A percentile compares a stretch with the other conserved stretches of the same genome.
phyloP scores from a whole-genome alignment of 139 green algal species.

The Diplosphaera chodatii region DNA sequence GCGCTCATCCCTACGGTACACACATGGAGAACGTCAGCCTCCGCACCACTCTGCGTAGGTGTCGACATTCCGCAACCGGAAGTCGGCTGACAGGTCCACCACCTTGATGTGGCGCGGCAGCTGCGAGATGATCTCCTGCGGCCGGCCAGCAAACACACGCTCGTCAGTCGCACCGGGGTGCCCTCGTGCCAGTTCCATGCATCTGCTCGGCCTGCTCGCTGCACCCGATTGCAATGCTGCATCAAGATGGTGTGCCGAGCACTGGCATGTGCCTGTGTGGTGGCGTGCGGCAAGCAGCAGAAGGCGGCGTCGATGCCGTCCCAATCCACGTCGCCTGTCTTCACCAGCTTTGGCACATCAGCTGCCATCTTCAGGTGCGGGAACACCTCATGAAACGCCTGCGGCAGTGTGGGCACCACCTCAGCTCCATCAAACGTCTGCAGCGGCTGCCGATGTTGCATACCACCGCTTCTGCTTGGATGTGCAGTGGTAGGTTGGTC shows the following conservation, averaged over 20 bases:
- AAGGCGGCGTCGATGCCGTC: conserved; percentile 85
- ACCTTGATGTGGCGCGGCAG: conserved; percentile 84
- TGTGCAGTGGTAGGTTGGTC: no score
- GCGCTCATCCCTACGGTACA: no score
- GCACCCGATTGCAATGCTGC: no score
- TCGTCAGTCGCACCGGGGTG: no score
- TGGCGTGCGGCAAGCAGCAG: conserved; percentile 95
- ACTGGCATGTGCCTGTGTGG: conserved; percentile 51
- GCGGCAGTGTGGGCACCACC: not conserved
- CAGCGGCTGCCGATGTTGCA: no score
- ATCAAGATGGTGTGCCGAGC: not conserved
- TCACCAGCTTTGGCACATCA: conserved; percentile 64
- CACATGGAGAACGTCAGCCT: not conserved
- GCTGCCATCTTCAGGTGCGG: conserved; percentile 75
- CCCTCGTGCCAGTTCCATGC: no score
- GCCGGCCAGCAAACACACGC: no score
- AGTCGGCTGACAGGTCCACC: conserved; percentile 95
- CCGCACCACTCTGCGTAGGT: conserved; percentile 88
- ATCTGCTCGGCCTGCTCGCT: no score
- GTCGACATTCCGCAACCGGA: conserved; percentile 75
- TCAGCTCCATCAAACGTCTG: no score
- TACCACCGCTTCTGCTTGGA: no score
- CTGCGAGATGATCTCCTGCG: conserved; percentile 72
- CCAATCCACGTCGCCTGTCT: conserved; percentile 87
- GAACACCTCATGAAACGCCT: conserved; percentile 86